A percentile compares a stretch with the other conserved stretches of the same genome.
Evolutionary conservation across 176 grass and related monocot genomes (phyloP).

Genomic region (Musa troglodytarum): DNA sequence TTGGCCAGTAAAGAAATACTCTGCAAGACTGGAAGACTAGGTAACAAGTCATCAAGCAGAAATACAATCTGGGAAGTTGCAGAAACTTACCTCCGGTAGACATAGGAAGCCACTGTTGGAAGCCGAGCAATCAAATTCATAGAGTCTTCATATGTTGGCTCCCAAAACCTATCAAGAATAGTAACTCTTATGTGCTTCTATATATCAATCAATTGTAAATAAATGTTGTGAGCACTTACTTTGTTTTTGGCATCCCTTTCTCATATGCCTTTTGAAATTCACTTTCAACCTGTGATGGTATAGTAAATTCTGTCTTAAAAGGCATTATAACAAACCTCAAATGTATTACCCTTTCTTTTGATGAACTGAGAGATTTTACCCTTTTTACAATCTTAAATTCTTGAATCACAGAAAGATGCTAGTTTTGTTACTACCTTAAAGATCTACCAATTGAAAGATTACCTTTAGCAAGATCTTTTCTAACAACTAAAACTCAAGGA

Average conservation of each 20-base stretch:
- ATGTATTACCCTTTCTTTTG: too few relatives aligned
- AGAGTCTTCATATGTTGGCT: slow-evolving; percentile 94
- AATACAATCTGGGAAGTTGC: neutral
- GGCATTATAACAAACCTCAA: too few relatives aligned
- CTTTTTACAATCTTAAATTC: too few relatives aligned
- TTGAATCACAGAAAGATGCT: too few relatives aligned
- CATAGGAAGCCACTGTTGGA: slow-evolving; percentile 77
- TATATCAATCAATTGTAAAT: neutral
- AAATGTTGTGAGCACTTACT: slow-evolving; percentile 29
- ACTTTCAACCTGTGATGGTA: slow-evolving; percentile 71
- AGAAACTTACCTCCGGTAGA: slow-evolving; percentile 67
- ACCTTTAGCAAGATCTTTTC: neutral
- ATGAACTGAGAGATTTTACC: too few relatives aligned
- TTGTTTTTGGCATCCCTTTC: slow-evolving; percentile 80
- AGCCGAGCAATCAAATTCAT: slow-evolving; percentile 92
- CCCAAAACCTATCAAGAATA: slow-evolving; percentile 70
- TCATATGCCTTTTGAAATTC: slow-evolving; percentile 98
- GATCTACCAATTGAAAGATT: neutral
- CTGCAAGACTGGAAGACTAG: too few relatives aligned
- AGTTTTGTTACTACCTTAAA: neutral
- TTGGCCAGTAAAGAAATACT: too few relatives aligned
- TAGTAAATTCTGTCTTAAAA: slow-evolving; percentile 6
- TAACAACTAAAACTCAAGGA: neutral
- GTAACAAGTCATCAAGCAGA: neutral
- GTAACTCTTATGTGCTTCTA: slow-evolving; percentile 9